Percentiles rank a stretch among this genome's conserved stretches.
Conservation (phyloP, 2,329 filamentous ascomycete species). For the Coniochaeta sp. region DNA sequence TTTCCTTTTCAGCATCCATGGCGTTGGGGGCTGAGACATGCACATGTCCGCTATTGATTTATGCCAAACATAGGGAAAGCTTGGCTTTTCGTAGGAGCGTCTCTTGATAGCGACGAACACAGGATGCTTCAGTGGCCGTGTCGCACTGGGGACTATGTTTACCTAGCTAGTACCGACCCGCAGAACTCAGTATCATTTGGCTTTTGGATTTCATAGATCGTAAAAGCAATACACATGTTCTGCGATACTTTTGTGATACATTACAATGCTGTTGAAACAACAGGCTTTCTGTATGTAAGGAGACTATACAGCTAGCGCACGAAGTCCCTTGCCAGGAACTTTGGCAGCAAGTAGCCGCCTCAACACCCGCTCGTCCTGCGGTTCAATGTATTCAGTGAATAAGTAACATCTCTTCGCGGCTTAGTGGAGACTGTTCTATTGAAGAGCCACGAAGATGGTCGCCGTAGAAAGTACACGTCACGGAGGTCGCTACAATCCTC, state of each 20-base stretch:
- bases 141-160: background rate
- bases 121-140: background rate
- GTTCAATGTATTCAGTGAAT: background rate
- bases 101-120: background rate
- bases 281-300: too few relatives aligned
- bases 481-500: background rate
- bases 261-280: background rate
- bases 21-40: background rate
- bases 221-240: background rate
- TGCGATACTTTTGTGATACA: background rate
- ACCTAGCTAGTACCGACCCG: background rate
- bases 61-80: background rate
- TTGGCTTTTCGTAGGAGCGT: background rate
- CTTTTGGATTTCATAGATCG: background rate
- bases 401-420: background rate
- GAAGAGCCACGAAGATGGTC: too few relatives aligned
- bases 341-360: too few relatives aligned
- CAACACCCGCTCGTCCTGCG: background rate
- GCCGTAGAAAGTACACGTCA: too few relatives aligned
- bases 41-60: background rate
- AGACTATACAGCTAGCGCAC: too few relatives aligned
- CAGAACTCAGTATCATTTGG: background rate
- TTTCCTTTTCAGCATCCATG: background rate
- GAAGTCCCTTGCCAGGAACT: background rate
- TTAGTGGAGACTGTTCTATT: too few relatives aligned